These are phyloP conservation scores for Vigna reflexopilosa DNA, from an alignment of 306 rosid genomes.

Conservation along the genomic window DNA sequence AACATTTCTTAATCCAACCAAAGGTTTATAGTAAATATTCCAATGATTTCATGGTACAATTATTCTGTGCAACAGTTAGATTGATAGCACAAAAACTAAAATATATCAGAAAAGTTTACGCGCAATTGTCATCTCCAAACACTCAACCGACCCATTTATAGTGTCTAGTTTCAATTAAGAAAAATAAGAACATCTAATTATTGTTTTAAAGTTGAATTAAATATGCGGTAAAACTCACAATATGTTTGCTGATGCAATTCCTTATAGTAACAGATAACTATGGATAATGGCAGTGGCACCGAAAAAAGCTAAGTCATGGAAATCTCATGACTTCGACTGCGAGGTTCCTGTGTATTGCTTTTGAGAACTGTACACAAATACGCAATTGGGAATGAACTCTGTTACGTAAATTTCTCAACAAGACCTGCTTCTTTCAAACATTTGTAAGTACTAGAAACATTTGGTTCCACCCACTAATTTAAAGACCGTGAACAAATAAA, in stretches of 20 bases:
- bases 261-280: constrained; percentile 13
- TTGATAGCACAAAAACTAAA: not conserved
- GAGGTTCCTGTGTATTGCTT: not conserved
- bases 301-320: constrained; percentile 13
- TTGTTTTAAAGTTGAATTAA: not conserved
- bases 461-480: not conserved
- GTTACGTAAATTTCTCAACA: not conserved
- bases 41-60: not conserved
- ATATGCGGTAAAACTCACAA: not conserved
- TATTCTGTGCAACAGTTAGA: not conserved
- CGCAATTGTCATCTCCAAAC: not conserved
- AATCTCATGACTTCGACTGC: constrained; percentile 2
- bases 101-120: not conserved
- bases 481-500: too few relatives aligned
- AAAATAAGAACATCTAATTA: not conserved
- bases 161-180: not conserved
- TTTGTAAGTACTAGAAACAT: not conserved
- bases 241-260: not conserved
- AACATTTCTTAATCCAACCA: not conserved
- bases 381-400: not conserved
- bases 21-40: not conserved
- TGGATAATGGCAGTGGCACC: constrained; percentile 15
- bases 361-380: not conserved
- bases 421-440: not conserved
- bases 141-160: not conserved